These are phyloP conservation scores for Wallacemonas rigidus DNA, from an alignment of 208 protist genomes.

Conservation along the genomic window DNA sequence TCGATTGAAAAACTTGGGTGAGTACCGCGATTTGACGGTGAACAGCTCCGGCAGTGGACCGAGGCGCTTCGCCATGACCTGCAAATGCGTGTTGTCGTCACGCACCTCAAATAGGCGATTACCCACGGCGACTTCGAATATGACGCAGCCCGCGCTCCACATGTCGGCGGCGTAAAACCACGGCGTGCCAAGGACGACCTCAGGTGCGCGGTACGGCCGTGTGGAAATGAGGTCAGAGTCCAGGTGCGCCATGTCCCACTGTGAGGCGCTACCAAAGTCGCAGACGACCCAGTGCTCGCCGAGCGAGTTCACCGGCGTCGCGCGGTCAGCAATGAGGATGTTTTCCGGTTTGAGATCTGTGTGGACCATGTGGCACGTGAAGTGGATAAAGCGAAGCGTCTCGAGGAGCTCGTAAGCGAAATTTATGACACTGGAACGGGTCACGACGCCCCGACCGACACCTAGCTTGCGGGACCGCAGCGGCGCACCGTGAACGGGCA, in stretches of 20 bases:
- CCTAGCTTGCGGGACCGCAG: constrained; percentile 75
- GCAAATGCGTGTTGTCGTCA: constrained; percentile 82
- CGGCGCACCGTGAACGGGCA: constrained; percentile 76
- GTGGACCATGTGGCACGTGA: constrained; percentile 92
- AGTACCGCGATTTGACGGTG: constrained; percentile 42
- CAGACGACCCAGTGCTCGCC: constrained; percentile 75
- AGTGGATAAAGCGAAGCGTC: constrained; percentile 80
- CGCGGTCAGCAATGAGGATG: constrained; percentile 85
- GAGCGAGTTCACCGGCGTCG: constrained; percentile 43
- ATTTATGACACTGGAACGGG: constrained; percentile 43
- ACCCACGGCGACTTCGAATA: constrained; percentile 92
- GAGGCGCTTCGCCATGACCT: constrained; percentile 75
- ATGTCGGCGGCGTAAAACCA: constrained; percentile 94
- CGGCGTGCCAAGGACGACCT: constrained; percentile 84
- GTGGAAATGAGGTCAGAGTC: constrained; percentile 89
- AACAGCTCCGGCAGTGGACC: constrained; percentile 63
- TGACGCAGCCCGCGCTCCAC: constrained; percentile 93
- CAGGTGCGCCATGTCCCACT: constrained; percentile 66
- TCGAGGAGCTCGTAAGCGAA: constrained; percentile 78
- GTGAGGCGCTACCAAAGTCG: constrained; percentile 89
- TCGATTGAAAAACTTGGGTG: constrained; percentile 54
- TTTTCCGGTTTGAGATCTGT: constrained; percentile 98
- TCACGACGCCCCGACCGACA: constrained; percentile 59
- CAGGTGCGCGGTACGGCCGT: constrained; percentile 91
- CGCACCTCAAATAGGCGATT: constrained; percentile 90